A percentile compares a stretch with the other conserved stretches of the same genome.
Evolutionary conservation across 805 yeast species (phyloP).

Genomic region (Saccharomycopsis vini): DNA sequence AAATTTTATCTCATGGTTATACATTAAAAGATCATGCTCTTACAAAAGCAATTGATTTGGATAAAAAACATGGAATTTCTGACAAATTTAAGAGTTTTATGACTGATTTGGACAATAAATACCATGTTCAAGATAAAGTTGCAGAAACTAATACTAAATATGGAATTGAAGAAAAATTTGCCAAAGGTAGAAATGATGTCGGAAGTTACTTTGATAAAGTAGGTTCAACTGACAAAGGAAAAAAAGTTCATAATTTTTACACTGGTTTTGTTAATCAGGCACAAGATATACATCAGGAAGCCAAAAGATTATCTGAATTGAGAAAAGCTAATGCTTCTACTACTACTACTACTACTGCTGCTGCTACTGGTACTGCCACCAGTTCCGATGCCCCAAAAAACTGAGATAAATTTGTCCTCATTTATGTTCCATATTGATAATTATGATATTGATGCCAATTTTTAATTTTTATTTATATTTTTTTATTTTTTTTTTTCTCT

Average conservation of each 20-base stretch:
- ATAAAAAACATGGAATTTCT: conserved; percentile 55
- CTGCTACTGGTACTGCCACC: not conserved
- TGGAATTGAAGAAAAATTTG: conserved; percentile 26
- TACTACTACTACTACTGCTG: not conserved
- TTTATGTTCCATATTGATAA: too few relatives aligned
- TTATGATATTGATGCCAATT: too few relatives aligned
- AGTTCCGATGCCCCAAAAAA: too few relatives aligned
- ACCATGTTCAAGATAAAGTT: conserved; percentile 49
- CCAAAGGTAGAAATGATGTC: conserved; percentile 34
- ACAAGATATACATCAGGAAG: conserved; percentile 62
- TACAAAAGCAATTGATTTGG: conserved; percentile 52
- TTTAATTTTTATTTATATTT: too few relatives aligned
- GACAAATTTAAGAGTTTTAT: conserved; percentile 49
- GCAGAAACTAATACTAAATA: conserved; percentile 28
- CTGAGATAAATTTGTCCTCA: too few relatives aligned
- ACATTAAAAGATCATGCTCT: conserved; percentile 53
- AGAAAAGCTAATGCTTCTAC: conserved; percentile 24
- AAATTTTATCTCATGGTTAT: conserved; percentile 67
- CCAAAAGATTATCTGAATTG: conserved; percentile 57
- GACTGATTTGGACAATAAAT: conserved; percentile 46
- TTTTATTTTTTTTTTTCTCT: too few relatives aligned
- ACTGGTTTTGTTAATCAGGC: conserved; percentile 46
- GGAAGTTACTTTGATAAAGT: conserved; percentile 31
- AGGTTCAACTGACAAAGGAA: conserved; percentile 35
- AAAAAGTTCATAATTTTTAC: conserved; percentile 54